Evolutionary conservation across 176 grass and related monocot species (phyloP), one percentile per base, ranked within the genome.

Genomic region (Elymus sibiricus): DNA sequence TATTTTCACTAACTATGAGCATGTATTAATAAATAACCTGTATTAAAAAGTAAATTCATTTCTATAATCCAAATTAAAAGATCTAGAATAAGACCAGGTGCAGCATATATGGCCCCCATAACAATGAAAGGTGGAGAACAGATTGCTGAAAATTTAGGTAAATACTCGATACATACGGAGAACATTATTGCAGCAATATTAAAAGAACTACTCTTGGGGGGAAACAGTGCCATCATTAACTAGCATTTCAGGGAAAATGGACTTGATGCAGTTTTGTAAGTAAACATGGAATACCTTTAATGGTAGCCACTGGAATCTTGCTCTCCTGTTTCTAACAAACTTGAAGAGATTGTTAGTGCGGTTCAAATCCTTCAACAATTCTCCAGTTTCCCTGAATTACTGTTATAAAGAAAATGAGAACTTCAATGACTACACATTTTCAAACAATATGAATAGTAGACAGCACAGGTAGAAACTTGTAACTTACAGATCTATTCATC

Each of bases 241-340:
- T 78, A 8, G 37, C 6, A 55, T 64, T 84, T 19, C 22, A n/a
- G 66, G 44, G 42, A 28, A 71, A 84, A 67, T 25, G 56, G 13
- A 73, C 37, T 51, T 13, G 56, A 32, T 28, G 24, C 17, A 89
- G 31, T 64, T 65, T 7, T 39, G 39, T 21, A 79, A 56, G 28
- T 10, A 31, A 43, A 82, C 74, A 65, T 28, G 60, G 84, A 77
- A 14, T 93, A 95, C 95, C 95, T 79, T 46, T 51, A 15, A 71
- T 74, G 17, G 83, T 59, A 91, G 84, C 85, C 76, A 44, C 68
- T 85, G 88, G 76, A 98, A 95, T 66, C 86, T 98, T 29, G 85
- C 75, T 88, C 96, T 94, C 96, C 95, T 91, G 34, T 86, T 88
- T 85, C 90, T 91, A 21, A 90, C 91, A 89, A 98, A 98, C 83